Conservation (phyloP, 2,329 filamentous ascomycete species). For the Xylariaceae sp. region DNA sequence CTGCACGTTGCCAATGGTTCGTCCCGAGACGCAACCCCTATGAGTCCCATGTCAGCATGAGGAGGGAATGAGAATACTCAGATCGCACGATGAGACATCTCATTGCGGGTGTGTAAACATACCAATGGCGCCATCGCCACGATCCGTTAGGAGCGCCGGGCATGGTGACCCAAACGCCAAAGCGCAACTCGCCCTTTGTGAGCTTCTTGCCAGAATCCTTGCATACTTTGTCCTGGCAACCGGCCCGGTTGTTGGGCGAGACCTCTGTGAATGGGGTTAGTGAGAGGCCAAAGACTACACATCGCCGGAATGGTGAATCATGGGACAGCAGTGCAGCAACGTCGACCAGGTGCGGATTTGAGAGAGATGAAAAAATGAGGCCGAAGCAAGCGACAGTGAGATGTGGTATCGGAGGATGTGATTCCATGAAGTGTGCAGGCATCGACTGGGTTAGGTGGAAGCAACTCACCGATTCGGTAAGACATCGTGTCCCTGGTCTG, state of each 20-base stretch:
- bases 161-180: slow-evolving; percentile 67
- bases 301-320: neutral
- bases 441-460: too few species aligned
- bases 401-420: too few species aligned
- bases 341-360: too few species aligned
- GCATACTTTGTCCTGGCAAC: slow-evolving; percentile 68
- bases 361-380: too few species aligned
- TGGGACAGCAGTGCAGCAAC: neutral
- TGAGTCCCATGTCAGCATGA: slow-evolving; percentile 7
- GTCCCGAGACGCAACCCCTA: slow-evolving; percentile 86
- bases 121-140: slow-evolving; percentile 88
- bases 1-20: slow-evolving; percentile 61
- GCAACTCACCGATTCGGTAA: slow-evolving; percentile 19
- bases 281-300: slow-evolving; percentile 8
- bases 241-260: slow-evolving; percentile 64
- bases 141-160: slow-evolving; percentile 43
- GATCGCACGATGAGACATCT: neutral
- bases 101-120: slow-evolving; percentile 28
- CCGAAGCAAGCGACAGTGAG: too few species aligned
- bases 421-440: neutral
- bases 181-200: slow-evolving; percentile 69
- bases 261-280: slow-evolving; percentile 51
- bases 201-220: slow-evolving; percentile 67
- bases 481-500: slow-evolving; percentile 11
- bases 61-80: too few species aligned